A percentile compares a stretch with the other conserved stretches of the same genome.
phyloP scores from a whole-genome alignment of 805 yeast species.

The Priceomyces fermenticarens region DNA sequence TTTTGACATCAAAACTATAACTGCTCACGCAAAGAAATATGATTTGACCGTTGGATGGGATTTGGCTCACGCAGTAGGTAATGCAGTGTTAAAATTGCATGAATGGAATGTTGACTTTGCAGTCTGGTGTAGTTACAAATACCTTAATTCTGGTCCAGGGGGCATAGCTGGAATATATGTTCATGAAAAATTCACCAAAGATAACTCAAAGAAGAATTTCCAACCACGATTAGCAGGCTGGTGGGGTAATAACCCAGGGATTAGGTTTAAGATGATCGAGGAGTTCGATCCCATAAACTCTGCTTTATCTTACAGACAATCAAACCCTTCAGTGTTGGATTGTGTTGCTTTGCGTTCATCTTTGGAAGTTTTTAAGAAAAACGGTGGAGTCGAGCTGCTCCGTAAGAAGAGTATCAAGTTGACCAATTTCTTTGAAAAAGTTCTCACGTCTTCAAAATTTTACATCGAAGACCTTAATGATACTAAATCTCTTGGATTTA shows the following conservation, averaged over 20 bases:
- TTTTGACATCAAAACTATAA: conserved; percentile 73
- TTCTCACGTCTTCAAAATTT: conserved; percentile 45
- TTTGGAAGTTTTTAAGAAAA: conserved; percentile 53
- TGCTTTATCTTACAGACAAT: conserved; percentile 85
- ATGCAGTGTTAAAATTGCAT: conserved; percentile 72
- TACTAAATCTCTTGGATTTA: conserved; percentile 41
- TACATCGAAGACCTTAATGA: conserved; percentile 32
- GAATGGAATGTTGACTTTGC: conserved; percentile 94
- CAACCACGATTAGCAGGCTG: conserved; percentile 86
- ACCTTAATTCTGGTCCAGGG: conserved; percentile 91
- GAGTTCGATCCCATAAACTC: conserved; percentile 76
- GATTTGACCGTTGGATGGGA: conserved; percentile 85
- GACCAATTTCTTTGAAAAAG: conserved; percentile 53
- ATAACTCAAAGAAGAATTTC: conserved; percentile 27
- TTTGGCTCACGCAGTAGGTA: conserved; percentile 92
- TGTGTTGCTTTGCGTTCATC: conserved; percentile 71
- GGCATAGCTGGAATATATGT: conserved; percentile 85
- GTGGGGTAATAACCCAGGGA: conserved; percentile 85
- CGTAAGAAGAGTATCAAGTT: conserved; percentile 55
- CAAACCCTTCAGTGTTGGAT: conserved; percentile 87
- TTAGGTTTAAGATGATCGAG: conserved; percentile 78
- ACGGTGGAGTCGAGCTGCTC: conserved; percentile 62
- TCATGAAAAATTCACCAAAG: conserved; percentile 48
- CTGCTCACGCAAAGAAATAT: conserved; percentile 51
- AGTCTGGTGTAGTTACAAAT: conserved; percentile 91